phyloP scores from a whole-genome alignment of 192 early-diverging fungal genomes.

The Spizellomyces punctatus region DNA sequence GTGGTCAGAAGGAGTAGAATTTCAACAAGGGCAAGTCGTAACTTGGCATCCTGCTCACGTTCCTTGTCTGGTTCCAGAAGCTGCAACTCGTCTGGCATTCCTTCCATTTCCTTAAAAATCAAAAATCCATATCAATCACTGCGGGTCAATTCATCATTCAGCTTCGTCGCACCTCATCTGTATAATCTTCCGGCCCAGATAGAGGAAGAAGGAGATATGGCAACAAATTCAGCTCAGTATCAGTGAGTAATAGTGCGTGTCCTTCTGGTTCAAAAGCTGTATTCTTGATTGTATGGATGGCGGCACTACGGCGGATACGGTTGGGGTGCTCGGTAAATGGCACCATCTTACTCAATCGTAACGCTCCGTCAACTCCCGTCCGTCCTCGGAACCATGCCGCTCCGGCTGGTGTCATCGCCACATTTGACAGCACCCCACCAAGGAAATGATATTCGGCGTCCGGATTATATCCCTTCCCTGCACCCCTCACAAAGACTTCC shows the following conservation, averaged over 20 bases:
- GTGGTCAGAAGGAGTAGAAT: constrained; percentile 76
- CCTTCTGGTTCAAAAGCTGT: constrained; percentile 73
- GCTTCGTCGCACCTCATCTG: constrained; percentile 66
- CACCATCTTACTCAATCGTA: constrained; percentile 82
- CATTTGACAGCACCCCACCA: constrained; percentile 90
- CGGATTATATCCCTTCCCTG: constrained; percentile 76
- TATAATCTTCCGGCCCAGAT: constrained; percentile 90
- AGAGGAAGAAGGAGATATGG: constrained; percentile 88
- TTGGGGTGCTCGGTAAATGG: constrained; percentile 83
- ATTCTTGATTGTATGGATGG: constrained; percentile 85
- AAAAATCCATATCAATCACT: constrained; percentile 1
- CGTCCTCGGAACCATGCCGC: constrained; percentile 65
- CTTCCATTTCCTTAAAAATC: constrained; percentile 76
- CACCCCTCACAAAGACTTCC: constrained; percentile 86
- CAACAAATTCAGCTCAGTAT: constrained; percentile 75
- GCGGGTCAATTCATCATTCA: not conserved
- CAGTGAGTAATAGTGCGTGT: constrained; percentile 69
- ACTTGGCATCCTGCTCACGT: constrained; percentile 76
- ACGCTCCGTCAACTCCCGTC: constrained; percentile 62
- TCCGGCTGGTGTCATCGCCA: constrained; percentile 60
- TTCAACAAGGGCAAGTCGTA: constrained; percentile 79
- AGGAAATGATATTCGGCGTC: constrained; percentile 82
- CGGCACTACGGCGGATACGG: constrained; percentile 88
- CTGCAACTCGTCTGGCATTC: constrained; percentile 91
- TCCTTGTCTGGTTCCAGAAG: constrained; percentile 79